Percentiles rank a stretch among this genome's conserved stretches.
Evolutionary conservation across 306 rosid species (phyloP).

Genomic region (Heteromeles arbutifolia): DNA sequence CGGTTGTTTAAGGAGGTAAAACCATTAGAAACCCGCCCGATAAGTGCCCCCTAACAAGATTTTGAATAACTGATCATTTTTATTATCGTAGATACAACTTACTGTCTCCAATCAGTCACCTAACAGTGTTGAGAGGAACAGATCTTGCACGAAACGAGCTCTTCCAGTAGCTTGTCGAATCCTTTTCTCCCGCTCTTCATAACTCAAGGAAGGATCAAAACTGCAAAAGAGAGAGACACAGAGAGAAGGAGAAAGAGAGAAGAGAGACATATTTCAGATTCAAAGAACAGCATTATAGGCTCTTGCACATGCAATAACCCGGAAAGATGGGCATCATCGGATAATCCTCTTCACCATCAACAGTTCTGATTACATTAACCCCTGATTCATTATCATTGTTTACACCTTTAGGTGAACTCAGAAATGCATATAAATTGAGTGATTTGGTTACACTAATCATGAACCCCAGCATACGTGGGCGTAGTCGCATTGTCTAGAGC

Average conservation of each 20-base stretch:
- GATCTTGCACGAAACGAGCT: constrained; percentile 85
- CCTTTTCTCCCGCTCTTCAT: constrained; percentile 80
- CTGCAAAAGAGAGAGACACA: constrained; percentile 30
- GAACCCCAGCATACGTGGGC: neutral
- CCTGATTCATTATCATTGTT: neutral
- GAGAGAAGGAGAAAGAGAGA: neutral
- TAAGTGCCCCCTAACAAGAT: constrained; percentile 25
- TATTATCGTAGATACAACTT: constrained; percentile 28
- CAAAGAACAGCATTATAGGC: neutral
- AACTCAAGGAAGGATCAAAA: constrained; percentile 80
- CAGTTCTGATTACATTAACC: neutral
- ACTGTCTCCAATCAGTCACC: constrained; percentile 35
- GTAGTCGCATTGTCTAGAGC: neutral
- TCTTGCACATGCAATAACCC: constrained; percentile 2
- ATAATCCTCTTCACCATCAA: neutral
- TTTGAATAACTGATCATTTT: constrained; percentile 29
- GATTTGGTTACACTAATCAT: neutral
- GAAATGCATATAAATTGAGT: neutral
- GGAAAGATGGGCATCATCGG: constrained; percentile 1
- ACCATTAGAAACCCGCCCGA: constrained; percentile 28
- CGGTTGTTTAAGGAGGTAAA: constrained; percentile 11
- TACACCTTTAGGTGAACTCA: too few relatives aligned
- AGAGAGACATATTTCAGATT: constrained; percentile 4
- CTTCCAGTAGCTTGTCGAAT: constrained; percentile 75
- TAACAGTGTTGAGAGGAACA: constrained; percentile 63